Conservation (phyloP, 306 rosid genomes). For the Rubus idaeus region DNA sequence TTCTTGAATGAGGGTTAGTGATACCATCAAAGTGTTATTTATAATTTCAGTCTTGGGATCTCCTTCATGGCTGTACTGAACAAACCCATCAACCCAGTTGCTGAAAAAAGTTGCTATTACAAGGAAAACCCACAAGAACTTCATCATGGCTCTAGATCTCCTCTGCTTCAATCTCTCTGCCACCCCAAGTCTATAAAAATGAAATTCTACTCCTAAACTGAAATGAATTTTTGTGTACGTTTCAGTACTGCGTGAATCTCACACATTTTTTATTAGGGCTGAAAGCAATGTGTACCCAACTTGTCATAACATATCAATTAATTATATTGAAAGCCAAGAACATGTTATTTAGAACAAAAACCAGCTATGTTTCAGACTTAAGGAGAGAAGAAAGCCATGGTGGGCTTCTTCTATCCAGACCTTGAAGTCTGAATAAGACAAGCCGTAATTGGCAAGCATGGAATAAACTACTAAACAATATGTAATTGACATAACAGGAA, state of each 20-base stretch:
- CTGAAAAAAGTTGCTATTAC: slow-evolving; percentile 36
- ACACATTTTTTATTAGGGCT: neutral
- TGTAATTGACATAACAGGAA: neutral
- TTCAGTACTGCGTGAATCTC: neutral
- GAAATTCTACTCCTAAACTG: neutral
- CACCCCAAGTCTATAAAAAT: slow-evolving; percentile 14
- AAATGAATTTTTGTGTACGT: neutral
- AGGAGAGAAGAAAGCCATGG: neutral
- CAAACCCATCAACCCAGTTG: slow-evolving; percentile 52
- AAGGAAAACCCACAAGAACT: slow-evolving; percentile 41
- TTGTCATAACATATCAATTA: neutral
- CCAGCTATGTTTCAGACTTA: neutral
- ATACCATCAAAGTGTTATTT: slow-evolving; percentile 46
- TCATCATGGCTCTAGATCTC: slow-evolving; percentile 35
- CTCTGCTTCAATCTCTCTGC: slow-evolving; percentile 22
- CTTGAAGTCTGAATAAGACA: neutral
- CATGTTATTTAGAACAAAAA: neutral
- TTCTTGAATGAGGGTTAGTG: slow-evolving; percentile 70
- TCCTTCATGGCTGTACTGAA: slow-evolving; percentile 45
- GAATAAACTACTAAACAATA: neutral
- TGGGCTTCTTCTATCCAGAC: neutral
- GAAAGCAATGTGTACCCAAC: neutral
- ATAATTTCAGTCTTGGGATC: slow-evolving; percentile 28
- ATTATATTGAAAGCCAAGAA: neutral
- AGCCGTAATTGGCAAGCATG: neutral